Base-by-base conservation (phyloP, 768 basidiomycete species). In the Fomitopsis pulvina region DNA sequence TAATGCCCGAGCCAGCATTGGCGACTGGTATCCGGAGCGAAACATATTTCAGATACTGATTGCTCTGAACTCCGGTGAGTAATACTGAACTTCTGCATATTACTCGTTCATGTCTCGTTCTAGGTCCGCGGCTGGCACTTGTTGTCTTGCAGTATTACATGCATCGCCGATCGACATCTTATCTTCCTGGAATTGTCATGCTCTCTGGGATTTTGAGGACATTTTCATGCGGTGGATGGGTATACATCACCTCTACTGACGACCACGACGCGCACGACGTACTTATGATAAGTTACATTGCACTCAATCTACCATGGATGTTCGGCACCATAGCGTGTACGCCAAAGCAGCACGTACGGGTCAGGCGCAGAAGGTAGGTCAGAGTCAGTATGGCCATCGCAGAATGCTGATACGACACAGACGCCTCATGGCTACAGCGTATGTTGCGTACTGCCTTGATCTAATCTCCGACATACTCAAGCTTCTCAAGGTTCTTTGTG, bases 221-320 rank as follows among this genome's bases (percentile, higher is more conserved):
- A 0, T 64, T 94, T 27, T 75, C 80, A 2, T 94, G 92, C 58
- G 92, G 89, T 27, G 91, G 92, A 24, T 95, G 92, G 92, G 89
- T 93, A 25, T 95, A 83, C 59, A 81, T 94, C 59, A 93, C 92
- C 0, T 88, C 87, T 2, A 80, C 69, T 45, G 92, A 94, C 62
- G 77, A 87, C 66, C 89, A 91, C 57, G 85, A 87, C 59, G 71
- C 74, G 12, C 92, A 95, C 67, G 92, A 95, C 62, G 67, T 92
- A 30, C 80, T 83, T 62, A 95, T 95, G 92, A 82, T 94, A 52
- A 64, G 76, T 45, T 95, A 94, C 61, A 87, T 95, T 53, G 72
- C 88, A 3, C 78, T 81, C 63, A 92, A 88, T 59, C 59, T 92
- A 2, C 92, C 92, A 3, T 95, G 91, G 91, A 95, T 94, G 92